phyloP scores from a whole-genome alignment of 1,284 basidiomycete genomes.

The Porodaedalea pini region DNA sequence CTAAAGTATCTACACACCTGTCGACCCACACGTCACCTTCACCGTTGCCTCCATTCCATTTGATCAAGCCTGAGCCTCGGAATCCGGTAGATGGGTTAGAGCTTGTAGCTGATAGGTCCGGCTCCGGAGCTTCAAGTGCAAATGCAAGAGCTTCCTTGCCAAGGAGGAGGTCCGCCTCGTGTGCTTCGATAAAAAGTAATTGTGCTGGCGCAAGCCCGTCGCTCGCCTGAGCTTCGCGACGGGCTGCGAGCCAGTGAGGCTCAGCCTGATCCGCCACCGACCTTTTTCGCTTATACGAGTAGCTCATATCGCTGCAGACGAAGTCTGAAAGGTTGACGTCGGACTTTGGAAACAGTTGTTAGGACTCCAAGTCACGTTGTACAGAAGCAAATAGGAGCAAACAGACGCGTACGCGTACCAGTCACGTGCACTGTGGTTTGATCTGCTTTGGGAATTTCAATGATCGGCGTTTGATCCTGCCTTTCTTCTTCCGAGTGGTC shows the following conservation, averaged over 20 bases:
- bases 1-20: slow-evolving; percentile 47
- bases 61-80: slow-evolving; percentile 21
- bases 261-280: neutral
- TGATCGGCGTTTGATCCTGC: too few species aligned
- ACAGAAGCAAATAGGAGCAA: too few species aligned
- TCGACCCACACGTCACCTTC: slow-evolving; percentile 47
- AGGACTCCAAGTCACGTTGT: too few species aligned
- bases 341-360: neutral
- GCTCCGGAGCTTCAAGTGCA: slow-evolving; percentile 46
- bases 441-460: too few species aligned
- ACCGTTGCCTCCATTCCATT: neutral
- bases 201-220: slow-evolving; percentile 1
- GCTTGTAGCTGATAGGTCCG: slow-evolving; percentile 9
- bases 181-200: slow-evolving; percentile 53
- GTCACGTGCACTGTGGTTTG: too few species aligned
- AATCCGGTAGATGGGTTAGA: slow-evolving; percentile 16
- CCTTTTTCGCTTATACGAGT: neutral
- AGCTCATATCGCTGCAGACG: neutral
- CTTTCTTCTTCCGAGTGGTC: too few species aligned
- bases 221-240: neutral
- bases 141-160: slow-evolving; percentile 42
- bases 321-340: neutral
- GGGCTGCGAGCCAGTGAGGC: neutral
- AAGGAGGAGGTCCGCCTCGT: slow-evolving; percentile 62
- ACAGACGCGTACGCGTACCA: too few species aligned